A percentile compares a stretch with the other conserved stretches of the same genome.
Evolutionary conservation across 2,329 filamentous ascomycete genomes (phyloP).

Genomic region (Thielaviopsis punctulata): DNA sequence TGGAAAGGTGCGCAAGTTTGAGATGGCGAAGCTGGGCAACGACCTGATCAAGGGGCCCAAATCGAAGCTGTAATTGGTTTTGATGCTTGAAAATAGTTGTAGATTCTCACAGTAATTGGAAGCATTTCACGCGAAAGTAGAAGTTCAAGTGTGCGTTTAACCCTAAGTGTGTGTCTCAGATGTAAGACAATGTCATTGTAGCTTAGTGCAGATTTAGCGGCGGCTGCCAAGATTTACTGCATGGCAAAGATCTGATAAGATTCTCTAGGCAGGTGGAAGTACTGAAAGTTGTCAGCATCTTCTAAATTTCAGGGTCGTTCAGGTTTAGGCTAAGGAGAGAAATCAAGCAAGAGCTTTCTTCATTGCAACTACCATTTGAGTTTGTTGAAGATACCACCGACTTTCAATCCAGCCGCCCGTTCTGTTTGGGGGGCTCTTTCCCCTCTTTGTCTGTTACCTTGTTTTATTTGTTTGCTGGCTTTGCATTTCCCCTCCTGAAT

Average conservation of each 20-base stretch:
- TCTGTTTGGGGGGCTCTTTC: background rate
- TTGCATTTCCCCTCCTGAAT: background rate
- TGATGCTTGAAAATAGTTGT: too few relatives aligned
- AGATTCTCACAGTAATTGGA: too few relatives aligned
- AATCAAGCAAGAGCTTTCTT: too few relatives aligned
- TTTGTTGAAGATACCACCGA: too few relatives aligned
- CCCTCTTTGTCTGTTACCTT: background rate
- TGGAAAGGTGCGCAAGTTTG: conserved; percentile 53
- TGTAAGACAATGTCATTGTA: background rate
- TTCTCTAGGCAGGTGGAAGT: background rate
- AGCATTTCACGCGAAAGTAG: background rate
- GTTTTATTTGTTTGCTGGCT: background rate
- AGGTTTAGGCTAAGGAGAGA: too few relatives aligned
- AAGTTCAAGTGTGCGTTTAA: background rate
- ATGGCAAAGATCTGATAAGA: background rate
- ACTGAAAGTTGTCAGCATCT: background rate
- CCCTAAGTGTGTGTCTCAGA: background rate
- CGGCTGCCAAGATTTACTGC: background rate
- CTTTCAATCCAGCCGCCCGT: too few relatives aligned
- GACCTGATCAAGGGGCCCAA: conserved; percentile 33
- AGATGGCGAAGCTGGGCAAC: conserved; percentile 39
- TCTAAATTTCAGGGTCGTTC: too few relatives aligned
- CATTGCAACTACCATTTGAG: too few relatives aligned
- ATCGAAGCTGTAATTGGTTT: conserved; percentile 21
- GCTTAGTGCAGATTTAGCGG: background rate